A percentile compares a stretch with the other conserved stretches of the same genome.
phyloP scores from a whole-genome alignment of 2,329 filamentous ascomycete species.

The Epichloe bromicola region DNA sequence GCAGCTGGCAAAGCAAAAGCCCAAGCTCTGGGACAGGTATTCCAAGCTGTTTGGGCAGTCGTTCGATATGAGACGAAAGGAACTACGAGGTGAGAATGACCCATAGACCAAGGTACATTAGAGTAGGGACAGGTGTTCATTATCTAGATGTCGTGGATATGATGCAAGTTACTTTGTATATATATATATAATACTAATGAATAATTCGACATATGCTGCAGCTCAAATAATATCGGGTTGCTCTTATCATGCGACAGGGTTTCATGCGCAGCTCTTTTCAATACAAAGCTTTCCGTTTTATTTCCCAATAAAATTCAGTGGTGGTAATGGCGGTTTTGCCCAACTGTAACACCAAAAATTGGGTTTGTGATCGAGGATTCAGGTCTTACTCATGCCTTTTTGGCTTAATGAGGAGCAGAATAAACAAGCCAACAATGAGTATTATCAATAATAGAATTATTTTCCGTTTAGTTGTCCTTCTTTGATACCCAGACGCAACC shows the following conservation, averaged over 20 bases:
- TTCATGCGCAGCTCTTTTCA: too few species aligned
- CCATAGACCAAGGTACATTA: too few species aligned
- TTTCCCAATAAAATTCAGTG: not conserved
- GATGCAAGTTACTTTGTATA: too few species aligned
- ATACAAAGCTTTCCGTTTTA: too few species aligned
- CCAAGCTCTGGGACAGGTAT: conserved; percentile 19
- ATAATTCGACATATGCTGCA: too few species aligned
- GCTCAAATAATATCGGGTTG: too few species aligned
- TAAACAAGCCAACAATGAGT: conserved; percentile 75
- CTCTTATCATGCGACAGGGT: too few species aligned
- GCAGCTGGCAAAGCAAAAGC: conserved; percentile 18
- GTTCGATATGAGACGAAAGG: not conserved
- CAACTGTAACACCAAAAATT: not conserved
- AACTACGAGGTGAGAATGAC: too few species aligned
- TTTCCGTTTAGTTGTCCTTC: conserved; percentile 78
- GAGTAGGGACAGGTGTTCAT: too few species aligned
- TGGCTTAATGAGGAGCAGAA: conserved; percentile 69
- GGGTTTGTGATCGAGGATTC: not conserved
- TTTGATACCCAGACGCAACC: conserved; percentile 80
- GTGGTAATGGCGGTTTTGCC: not conserved
- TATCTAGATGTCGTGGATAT: too few species aligned
- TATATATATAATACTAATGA: too few species aligned
- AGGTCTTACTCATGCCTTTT: conserved; percentile 32
- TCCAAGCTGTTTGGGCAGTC: conserved; percentile 12
- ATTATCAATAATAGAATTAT: conserved; percentile 80